Conservation (phyloP, 768 basidiomycete species). For the Termitomyces sp. region DNA sequence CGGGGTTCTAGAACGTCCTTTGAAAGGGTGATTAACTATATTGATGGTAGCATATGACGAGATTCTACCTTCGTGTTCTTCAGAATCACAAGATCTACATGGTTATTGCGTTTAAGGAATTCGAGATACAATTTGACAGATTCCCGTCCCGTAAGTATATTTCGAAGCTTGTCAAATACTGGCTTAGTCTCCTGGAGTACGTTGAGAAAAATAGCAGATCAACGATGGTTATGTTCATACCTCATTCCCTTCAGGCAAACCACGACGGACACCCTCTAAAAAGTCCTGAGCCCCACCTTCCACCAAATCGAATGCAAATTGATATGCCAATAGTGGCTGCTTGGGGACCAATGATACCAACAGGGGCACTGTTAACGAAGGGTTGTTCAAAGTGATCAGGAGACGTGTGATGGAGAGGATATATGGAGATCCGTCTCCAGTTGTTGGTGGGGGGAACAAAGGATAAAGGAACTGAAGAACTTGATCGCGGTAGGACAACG, state of each 20-base stretch:
- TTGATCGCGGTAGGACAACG: constrained; percentile 79
- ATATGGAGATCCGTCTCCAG: constrained; percentile 71
- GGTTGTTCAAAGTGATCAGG: constrained; percentile 82
- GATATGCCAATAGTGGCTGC: constrained; percentile 82
- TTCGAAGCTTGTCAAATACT: constrained; percentile 71
- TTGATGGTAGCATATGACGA: neutral
- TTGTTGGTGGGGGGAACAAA: constrained; percentile 77
- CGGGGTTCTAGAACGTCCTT: constrained; percentile 90
- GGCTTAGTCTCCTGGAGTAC: constrained; percentile 49
- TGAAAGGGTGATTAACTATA: neutral
- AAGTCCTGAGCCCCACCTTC: constrained; percentile 95
- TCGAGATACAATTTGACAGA: constrained; percentile 92
- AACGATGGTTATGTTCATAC: constrained; percentile 32
- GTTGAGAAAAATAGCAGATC: neutral
- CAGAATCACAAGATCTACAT: constrained; percentile 86
- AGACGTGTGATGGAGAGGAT: constrained; percentile 83
- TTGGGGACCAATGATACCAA: constrained; percentile 67
- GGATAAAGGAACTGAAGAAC: constrained; percentile 76
- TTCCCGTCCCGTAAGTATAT: constrained; percentile 86
- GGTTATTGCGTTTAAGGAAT: constrained; percentile 93
- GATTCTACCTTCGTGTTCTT: constrained; percentile 83
- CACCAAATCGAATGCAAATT: constrained; percentile 92
- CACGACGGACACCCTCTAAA: constrained; percentile 68
- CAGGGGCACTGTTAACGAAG: constrained; percentile 73
- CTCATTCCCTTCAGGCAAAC: constrained; percentile 64